Base-by-base conservation (phyloP, 306 rosid species). In the Pyrus betulifolia region DNA sequence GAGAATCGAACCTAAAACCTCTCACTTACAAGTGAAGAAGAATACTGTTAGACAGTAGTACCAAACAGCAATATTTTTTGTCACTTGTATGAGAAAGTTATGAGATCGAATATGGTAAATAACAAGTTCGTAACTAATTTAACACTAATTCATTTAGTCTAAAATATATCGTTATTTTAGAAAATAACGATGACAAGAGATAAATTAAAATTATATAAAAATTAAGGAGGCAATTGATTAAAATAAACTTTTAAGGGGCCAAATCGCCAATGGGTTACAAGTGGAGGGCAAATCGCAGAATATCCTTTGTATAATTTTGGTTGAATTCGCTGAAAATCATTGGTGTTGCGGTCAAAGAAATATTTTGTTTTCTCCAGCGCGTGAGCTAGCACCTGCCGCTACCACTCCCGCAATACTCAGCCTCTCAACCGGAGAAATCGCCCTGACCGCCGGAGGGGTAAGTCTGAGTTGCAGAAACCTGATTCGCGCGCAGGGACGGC, bases 41-140 rank as follows among this genome's bases (percentile, higher is more conserved):
- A 38, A 38, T 38, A 38, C 0, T 2, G 8, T 0, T 0, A 38
- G 10, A 0, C 0, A 0, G 2, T 38, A 38, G 0, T 38, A 7
- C 0, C 8, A 38, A 7, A 8, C 7, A 0, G 2, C 40, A 6
- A 0, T 38, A 38, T 38, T 7, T 38, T 38, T 38, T 2, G 1
- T 38, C 42, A 38, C 42, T 38, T 38, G 42, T 7, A 38, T 38
- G 2, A 38, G 9, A 38, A 38, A 38, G 2, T 7, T 38, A 7
- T 38, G 42, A 38, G 42, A 7, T 38, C 0, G 42, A 7, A 38
- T 7, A 38, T 7, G 42, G 42, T 38, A 38, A 38, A 38, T 38
- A 38, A 38, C 42, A 38, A 38, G 1, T 38, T 38, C 10, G 9
- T 38, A 38, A 0, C 42, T 38, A 38, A 38, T 38, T 38, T 38